phyloP scores from a whole-genome alignment of 176 grass and related monocot genomes.

The Areca catechu region DNA sequence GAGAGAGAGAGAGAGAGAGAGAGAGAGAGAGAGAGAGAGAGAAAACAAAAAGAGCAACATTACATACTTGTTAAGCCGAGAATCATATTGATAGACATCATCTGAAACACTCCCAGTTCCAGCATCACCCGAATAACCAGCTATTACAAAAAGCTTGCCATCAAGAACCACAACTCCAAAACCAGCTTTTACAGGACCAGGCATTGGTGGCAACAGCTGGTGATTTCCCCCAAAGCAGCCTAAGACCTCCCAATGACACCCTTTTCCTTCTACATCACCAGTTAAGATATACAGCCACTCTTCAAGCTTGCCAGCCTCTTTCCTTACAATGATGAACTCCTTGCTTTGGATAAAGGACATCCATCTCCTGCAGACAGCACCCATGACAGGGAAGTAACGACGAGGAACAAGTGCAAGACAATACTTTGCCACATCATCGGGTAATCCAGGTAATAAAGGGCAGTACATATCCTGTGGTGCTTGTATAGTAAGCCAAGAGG shows the following conservation, averaged over 20 bases:
- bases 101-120: constrained; percentile 46
- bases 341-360: constrained; percentile 46
- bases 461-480: constrained; percentile 12
- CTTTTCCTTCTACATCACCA: constrained; percentile 21
- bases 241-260: constrained; percentile 43
- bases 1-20: neutral
- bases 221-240: constrained; percentile 22
- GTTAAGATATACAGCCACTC: constrained; percentile 56
- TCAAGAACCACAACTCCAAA: constrained; percentile 53
- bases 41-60: neutral
- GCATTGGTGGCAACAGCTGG: constrained; percentile 54
- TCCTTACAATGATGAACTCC: constrained; percentile 48
- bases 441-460: constrained; percentile 48
- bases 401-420: constrained; percentile 47
- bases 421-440: constrained; percentile 58
- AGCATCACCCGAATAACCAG: constrained; percentile 33
- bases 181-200: constrained; percentile 30
- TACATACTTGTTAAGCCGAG: constrained; percentile 55
- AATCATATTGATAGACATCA: constrained; percentile 67
- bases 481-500: constrained; percentile 4
- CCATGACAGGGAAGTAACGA: constrained; percentile 35
- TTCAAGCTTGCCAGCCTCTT: constrained; percentile 36
- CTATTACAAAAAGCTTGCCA: constrained; percentile 52
- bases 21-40: constrained; percentile 5
- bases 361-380: constrained; percentile 64